Base-by-base conservation (phyloP, 2,329 filamentous ascomycete genomes). In the Microcyclospora tardicrescens region DNA sequence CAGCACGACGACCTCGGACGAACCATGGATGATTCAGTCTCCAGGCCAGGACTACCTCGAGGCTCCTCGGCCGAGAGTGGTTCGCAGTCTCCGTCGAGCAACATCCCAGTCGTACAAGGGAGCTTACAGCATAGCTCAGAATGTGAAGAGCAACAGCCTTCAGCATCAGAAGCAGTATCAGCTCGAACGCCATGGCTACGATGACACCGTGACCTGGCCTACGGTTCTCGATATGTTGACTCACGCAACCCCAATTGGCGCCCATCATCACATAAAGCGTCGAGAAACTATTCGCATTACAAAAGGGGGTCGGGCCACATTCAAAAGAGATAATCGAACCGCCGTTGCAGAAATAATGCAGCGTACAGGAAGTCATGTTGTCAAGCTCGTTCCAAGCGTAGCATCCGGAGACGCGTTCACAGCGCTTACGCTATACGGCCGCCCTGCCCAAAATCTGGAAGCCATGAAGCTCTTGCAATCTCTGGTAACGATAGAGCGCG, bases 261-360 rank as follows among this genome's bases (percentile, higher is more conserved):
- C 28, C 1, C 36, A 44, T 11, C 31, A 37, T 9, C 42, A 47
- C 32, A 39, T 37, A 8, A 48, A 45, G n/a, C 43, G 43, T 12
- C 34, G 41, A n/a, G 51, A 53, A 33, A 45, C 37, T 5, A 43
- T 53, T 9, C 43, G 36, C 4, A 32, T 56, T 27, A 51, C 52
- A 2, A 31, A 38, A 3, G 46, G 44, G 6, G 37, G 44, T 14
- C 31, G 34, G 11, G 47, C 44, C 9, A 37, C 38, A 9, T 53
- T 55, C 36, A 38, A 36, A n/a, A 36, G 42, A 6, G 44, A 43
- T 36, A 39, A 42, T 2, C 40, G 40, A 11, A 32, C 43, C 6
- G 43, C 44, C 15, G 42, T 55, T n/a, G 40, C 53, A 16, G 54
- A 57, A 30, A 46, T 57, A 10, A 49, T 52, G 53, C 51, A 50